Base-by-base conservation (phyloP, 2,329 filamentous ascomycete genomes). In the Hymenotorrendiella dingleyae region DNA sequence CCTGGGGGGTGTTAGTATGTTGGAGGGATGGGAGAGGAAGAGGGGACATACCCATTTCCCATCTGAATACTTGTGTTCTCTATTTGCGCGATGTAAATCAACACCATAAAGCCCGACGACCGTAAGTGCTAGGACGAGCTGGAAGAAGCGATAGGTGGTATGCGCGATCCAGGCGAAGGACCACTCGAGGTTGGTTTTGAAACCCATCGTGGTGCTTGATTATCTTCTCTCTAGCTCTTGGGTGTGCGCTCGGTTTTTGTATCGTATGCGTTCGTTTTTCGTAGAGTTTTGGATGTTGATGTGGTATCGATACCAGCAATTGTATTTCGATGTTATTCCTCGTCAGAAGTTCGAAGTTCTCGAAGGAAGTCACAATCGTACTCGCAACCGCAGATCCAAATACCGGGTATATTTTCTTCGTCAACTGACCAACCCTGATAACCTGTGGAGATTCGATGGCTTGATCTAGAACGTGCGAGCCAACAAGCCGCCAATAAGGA, bases 101-200 rank as follows among this genome's bases (percentile, higher is more conserved):
- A 73, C 65, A 26, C 80, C 85, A 53, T 93, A 95, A 16, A 95
- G 76, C 1, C 84, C 89, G 51, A 83, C 81, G 42, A 93, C 84
- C 1, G 84, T 76, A 44, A 94, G 66, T 11, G 80, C 86, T 51
- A 94, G 72, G 44, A 85, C 73, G 58, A 95, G 82, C 58, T 91
- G 86, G 47, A 82, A 65, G 62, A 90, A 72, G 60, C 90, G 84
- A n/a, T 89, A 66, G 50, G 73, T 52, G 19, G 72, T 67, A 58
- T 84, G 83, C 52, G 71, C 57, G 54, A 81, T 53, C 50, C 76
- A 77, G 62, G 41, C 32, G 21, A 52, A n/a, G 7, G 46, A 45
- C 27, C 54, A 39, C 35, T 56, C 46, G 44, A 44, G 21, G 30
- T 45, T 49, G 9, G 45, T 39, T 16, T 47, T 10, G 45, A 54